Evolutionary conservation across 768 basidiomycete genomes (phyloP).

Genomic region (Rhodotorula paludigena): DNA sequence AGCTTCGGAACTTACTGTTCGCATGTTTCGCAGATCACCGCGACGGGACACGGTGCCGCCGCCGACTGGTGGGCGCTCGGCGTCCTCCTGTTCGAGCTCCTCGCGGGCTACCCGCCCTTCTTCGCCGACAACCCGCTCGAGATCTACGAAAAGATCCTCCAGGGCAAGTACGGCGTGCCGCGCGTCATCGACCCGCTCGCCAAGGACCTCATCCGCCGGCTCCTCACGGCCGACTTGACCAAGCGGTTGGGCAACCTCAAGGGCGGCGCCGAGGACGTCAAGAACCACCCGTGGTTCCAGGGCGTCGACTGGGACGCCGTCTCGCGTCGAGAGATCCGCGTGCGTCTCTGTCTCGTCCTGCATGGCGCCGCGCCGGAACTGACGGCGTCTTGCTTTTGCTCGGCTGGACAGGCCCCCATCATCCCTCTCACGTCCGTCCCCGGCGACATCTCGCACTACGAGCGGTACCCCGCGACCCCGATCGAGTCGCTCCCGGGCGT

Average conservation of each 20-base stretch:
- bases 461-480: slow-evolving; percentile 35
- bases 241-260: slow-evolving; percentile 89
- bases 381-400: too few species aligned
- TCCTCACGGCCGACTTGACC: slow-evolving; percentile 84
- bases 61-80: slow-evolving; percentile 99
- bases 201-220: slow-evolving; percentile 76
- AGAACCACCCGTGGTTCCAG: slow-evolving; percentile 83
- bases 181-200: slow-evolving; percentile 80
- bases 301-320: slow-evolving; percentile 72
- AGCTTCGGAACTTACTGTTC: too few species aligned
- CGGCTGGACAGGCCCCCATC: slow-evolving; percentile 65
- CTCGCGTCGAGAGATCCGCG: slow-evolving; percentile 78
- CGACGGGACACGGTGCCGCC: slow-evolving; percentile 94
- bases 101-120: slow-evolving; percentile 77
- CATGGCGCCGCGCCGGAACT: background rate
- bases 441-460: slow-evolving; percentile 41
- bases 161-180: slow-evolving; percentile 85
- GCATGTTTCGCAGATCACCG: slow-evolving; percentile 59
- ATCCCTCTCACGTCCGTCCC: slow-evolving; percentile 53
- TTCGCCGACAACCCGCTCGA: slow-evolving; percentile 58
- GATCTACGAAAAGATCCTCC: slow-evolving; percentile 95
- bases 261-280: slow-evolving; percentile 72
- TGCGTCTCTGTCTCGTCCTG: slow-evolving; percentile 47
- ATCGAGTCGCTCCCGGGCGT: slow-evolving; percentile 38
- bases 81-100: slow-evolving; percentile 95